phyloP scores from a whole-genome alignment of 805 yeast genomes.

The Candida xyloterini region DNA sequence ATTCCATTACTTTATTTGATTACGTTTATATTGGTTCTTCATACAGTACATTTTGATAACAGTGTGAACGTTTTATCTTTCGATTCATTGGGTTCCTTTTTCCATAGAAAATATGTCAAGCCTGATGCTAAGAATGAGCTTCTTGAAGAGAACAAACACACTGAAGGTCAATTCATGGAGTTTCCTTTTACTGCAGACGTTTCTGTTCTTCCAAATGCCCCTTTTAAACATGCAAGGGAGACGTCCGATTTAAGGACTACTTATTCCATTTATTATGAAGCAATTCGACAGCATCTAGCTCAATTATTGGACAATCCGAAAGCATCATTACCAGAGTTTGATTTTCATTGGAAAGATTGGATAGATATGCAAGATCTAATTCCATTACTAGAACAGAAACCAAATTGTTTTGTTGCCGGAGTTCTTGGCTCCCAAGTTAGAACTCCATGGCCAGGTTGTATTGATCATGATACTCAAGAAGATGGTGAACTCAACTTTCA shows the following conservation, averaged over 20 bases:
- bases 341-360: slow-evolving; percentile 58
- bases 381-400: slow-evolving; percentile 37
- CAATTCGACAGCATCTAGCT: slow-evolving; percentile 30
- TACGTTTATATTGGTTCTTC: slow-evolving; percentile 15
- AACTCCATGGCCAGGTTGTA: slow-evolving; percentile 41
- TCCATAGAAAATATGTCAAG: slow-evolving; percentile 4
- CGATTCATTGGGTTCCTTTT: slow-evolving; percentile 2
- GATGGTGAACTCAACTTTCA: slow-evolving; percentile 24
- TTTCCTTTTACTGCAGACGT: slow-evolving; percentile 34
- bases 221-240: slow-evolving; percentile 35
- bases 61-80: not conserved
- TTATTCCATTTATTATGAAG: slow-evolving; percentile 32
- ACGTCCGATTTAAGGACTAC: slow-evolving; percentile 37
- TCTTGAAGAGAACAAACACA: slow-evolving; percentile 17
- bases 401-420: slow-evolving; percentile 44
- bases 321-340: slow-evolving; percentile 35
- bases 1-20: slow-evolving; percentile 22
- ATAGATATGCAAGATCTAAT: slow-evolving; percentile 43
- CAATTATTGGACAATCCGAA: slow-evolving; percentile 25
- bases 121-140: slow-evolving; percentile 21
- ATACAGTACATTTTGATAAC: slow-evolving; percentile 6
- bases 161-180: slow-evolving; percentile 12
- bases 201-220: slow-evolving; percentile 37
- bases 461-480: slow-evolving; percentile 26
- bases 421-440: slow-evolving; percentile 39